phyloP scores from a whole-genome alignment of 345 rosid genomes.

The Cochlearia excelsa region DNA sequence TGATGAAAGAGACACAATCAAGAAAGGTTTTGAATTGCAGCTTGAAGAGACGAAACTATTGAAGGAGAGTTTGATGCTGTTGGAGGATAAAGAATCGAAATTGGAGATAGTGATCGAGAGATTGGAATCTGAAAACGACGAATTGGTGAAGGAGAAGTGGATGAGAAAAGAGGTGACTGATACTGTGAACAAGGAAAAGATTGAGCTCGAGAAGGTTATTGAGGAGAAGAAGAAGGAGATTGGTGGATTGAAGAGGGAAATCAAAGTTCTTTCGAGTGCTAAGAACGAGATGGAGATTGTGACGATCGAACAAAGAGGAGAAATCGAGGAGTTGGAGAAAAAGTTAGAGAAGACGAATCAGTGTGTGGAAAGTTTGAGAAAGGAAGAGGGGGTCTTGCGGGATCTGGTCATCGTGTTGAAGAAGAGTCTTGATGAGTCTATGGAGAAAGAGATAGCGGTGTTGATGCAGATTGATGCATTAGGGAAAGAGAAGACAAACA shows the following conservation, averaged over 20 bases:
- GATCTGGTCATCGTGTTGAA: slow-evolving; percentile 43
- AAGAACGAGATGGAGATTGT: slow-evolving; percentile 44
- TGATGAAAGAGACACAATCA: slow-evolving; percentile 47
- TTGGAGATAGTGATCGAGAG: slow-evolving; percentile 37
- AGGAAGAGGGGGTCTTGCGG: slow-evolving; percentile 43
- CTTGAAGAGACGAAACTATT: slow-evolving; percentile 35
- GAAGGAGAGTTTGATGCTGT: slow-evolving; percentile 35
- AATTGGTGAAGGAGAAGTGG: slow-evolving; percentile 39
- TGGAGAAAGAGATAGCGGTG: slow-evolving; percentile 42
- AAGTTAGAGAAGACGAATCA: slow-evolving; percentile 33
- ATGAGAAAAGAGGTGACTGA: slow-evolving; percentile 28
- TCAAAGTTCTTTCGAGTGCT: slow-evolving; percentile 36
- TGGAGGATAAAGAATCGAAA: slow-evolving; percentile 39
- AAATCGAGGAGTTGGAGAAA: slow-evolving; percentile 43
- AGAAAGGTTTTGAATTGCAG: slow-evolving; percentile 34
- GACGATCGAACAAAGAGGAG: slow-evolving; percentile 25
- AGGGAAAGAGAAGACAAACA: slow-evolving; percentile 37
- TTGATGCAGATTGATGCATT: slow-evolving; percentile 40
- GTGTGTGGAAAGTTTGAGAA: slow-evolving; percentile 30
- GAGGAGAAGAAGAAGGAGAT: slow-evolving; percentile 33
- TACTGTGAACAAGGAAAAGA: slow-evolving; percentile 33
- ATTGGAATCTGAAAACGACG: slow-evolving; percentile 35
- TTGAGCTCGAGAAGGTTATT: slow-evolving; percentile 36
- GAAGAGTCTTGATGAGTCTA: slow-evolving; percentile 40
- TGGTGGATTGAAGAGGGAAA: slow-evolving; percentile 36